phyloP scores from a whole-genome alignment of 768 basidiomycete species.

The Collybiopsis confluens region DNA sequence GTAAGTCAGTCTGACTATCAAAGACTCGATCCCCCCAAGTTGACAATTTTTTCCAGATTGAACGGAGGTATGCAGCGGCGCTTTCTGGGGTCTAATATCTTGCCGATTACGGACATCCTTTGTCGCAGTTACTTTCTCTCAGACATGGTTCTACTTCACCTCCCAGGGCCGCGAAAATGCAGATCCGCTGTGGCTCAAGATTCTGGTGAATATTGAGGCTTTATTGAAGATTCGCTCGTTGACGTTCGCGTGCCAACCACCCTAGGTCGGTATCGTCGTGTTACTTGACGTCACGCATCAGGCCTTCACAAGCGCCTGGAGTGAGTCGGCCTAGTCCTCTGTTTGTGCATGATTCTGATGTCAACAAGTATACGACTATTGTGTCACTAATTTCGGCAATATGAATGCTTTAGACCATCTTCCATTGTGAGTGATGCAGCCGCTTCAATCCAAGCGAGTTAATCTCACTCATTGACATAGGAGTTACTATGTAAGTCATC shows the following conservation, averaged over 20 bases:
- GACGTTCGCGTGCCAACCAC: too few species aligned
- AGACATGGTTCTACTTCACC: constrained; percentile 8
- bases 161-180: neutral
- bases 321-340: neutral
- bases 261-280: neutral
- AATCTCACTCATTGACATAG: neutral
- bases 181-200: constrained; percentile 2
- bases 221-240: too few species aligned
- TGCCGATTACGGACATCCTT: too few species aligned
- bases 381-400: constrained; percentile 4
- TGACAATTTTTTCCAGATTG: neutral
- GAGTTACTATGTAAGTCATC: constrained; percentile 5
- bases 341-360: neutral
- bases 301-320: neutral
- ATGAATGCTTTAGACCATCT: neutral
- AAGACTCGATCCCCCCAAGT: neutral
- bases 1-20: neutral
- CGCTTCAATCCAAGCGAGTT: neutral
- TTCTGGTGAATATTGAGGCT: neutral
- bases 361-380: neutral
- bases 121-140: neutral
- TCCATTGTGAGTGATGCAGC: constrained; percentile 4
- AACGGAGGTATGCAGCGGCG: neutral
- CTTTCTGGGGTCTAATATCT: neutral
- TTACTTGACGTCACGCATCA: neutral